Percentiles rank a stretch among this genome's conserved stretches.
These are phyloP conservation scores for Chenopodium formosanum DNA, from an alignment of 148 eudicot species.

Conservation along the genomic window DNA sequence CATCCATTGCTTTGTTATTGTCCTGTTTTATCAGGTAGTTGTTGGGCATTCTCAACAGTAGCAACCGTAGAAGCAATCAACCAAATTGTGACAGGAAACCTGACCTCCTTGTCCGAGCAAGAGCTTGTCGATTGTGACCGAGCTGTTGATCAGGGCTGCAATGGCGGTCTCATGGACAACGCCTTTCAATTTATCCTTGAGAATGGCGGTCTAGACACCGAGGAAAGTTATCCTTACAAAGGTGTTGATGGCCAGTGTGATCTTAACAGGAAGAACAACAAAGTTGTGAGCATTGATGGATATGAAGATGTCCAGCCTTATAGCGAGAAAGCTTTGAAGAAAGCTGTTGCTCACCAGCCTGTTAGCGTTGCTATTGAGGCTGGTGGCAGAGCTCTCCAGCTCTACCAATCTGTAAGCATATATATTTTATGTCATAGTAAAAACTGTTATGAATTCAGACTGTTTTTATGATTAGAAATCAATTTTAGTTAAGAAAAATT, in stretches of 20 bases:
- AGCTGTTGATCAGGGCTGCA: conserved; percentile 55
- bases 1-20: not conserved
- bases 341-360: conserved; percentile 94
- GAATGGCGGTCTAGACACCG: conserved; percentile 84
- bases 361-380: conserved; percentile 94
- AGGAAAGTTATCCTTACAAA: conserved; percentile 69
- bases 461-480: not conserved
- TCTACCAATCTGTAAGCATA: conserved; percentile 58
- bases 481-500: not conserved
- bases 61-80: conserved; percentile 84
- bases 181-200: conserved; percentile 72
- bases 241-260: conserved; percentile 64
- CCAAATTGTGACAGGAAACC: conserved; percentile 66
- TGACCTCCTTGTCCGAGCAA: conserved; percentile 77
- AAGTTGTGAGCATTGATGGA: conserved; percentile 77
- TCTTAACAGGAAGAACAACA: conserved; percentile 56
- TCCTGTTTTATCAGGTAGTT: conserved; percentile 50
- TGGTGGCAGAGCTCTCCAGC: conserved; percentile 65
- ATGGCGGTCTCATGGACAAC: conserved; percentile 88
- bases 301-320: conserved; percentile 81
- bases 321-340: conserved; percentile 70
- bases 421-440: not conserved
- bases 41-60: conserved; percentile 94
- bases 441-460: too few relatives aligned
- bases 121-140: conserved; percentile 84